phyloP scores from a whole-genome alignment of 1,284 basidiomycete genomes.

The Puccinia horiana region DNA sequence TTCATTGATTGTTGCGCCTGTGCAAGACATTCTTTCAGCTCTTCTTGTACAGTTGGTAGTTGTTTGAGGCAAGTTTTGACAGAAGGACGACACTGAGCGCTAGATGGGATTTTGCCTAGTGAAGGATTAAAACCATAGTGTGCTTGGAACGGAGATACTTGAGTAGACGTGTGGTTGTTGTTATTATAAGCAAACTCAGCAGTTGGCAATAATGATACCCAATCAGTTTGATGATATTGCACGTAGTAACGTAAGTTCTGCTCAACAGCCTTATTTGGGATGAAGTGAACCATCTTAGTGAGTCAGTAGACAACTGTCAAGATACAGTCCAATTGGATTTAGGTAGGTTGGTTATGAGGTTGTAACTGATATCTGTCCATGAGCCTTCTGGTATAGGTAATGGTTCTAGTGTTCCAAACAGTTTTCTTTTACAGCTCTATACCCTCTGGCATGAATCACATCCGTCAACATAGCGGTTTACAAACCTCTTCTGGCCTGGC shows the following conservation, averaged over 20 bases:
- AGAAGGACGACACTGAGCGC: not conserved
- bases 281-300: slow-evolving; percentile 13
- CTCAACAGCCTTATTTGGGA: slow-evolving; percentile 36
- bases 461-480: too few species aligned
- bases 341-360: not conserved
- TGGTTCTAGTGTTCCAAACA: slow-evolving; percentile 59
- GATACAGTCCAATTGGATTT: not conserved
- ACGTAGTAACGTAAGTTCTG: slow-evolving; percentile 22
- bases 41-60: not conserved
- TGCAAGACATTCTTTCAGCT: not conserved
- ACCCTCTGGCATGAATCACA: too few species aligned
- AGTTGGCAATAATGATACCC: not conserved
- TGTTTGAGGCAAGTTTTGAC: not conserved
- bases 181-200: slow-evolving; percentile 41
- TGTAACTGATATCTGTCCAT: too few species aligned
- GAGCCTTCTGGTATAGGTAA: slow-evolving; percentile 51
- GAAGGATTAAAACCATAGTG: not conserved
- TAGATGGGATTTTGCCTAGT: not conserved
- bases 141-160: not conserved
- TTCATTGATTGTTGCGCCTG: not conserved
- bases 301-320: slow-evolving; percentile 1
- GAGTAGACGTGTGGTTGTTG: too few species aligned
- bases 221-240: too few species aligned
- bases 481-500: too few species aligned
- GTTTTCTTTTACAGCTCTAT: slow-evolving; percentile 54